Base-by-base conservation (phyloP, 768 basidiomycete species). In the Phlebiopsis flavidoalba region DNA sequence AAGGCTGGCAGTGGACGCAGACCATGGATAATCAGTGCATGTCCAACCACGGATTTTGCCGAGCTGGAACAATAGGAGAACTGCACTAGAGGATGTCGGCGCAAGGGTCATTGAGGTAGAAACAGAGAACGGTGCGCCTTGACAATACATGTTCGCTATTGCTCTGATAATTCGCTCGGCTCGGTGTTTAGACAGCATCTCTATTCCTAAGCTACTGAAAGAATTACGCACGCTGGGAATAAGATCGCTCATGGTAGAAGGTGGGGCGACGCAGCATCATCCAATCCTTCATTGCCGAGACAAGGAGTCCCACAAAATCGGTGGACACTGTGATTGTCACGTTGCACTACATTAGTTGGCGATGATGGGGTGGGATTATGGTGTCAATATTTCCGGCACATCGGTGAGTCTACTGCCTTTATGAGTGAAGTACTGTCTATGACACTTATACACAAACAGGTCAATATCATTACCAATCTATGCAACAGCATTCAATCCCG, bases 181-280 rank as follows among this genome's bases (percentile, higher is more conserved):
- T 31, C 26, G 3, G 8, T 59, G 7, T 53, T 64, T 78, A 79
- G 75, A 37, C 58, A 66, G 24, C 69, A 31, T 87, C 19, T 74
- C 80, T 26, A 72, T 91, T 33, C 69, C 73, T 2, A 68, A 69
- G 5, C 70, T 91, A 17, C 81, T 95, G 5, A 66, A 64, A 12
- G 73, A 74, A 7, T 76, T 97, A 24, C 73, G 73, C n/a, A 71
- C 73, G 11, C 74, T 79, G n/a, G 85, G 83, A 3, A 77, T 96
- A 62, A 73, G 74, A 11, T 88, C 86, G 11, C 75, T 98, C 58
- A 99, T 99, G 96, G 91, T 98, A 6, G 97, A 99, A 76, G 97
- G 97, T 56, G 97, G 97, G 15, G 89, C 93, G n/a, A 8, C 74
- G 76, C n/a, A n/a, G n/a, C 8, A 79, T 99, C 63, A 93, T 99